Evolutionary conservation across 768 basidiomycete genomes (phyloP), one percentile per base, ranked within the genome.

Genomic region (Suillus paluster): DNA sequence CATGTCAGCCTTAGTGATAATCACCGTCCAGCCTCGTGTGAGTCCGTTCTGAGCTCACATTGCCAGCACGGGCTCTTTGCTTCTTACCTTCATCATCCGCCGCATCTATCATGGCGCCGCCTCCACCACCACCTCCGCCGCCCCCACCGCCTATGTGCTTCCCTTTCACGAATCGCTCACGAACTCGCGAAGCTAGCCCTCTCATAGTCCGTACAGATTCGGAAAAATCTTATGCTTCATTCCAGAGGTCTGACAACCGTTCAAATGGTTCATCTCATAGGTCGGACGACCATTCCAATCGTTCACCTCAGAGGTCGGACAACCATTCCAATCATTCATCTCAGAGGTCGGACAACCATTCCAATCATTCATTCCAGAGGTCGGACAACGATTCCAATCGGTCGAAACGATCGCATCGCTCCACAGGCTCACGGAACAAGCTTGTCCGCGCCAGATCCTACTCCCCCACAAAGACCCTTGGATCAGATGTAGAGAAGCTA

Each of bases 141-240:
- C 85, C 55, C 0, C 73, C 82, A 0, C 85, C 85, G 8, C 84
- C 85, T 17, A 80, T 86, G 62, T 89, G 87, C 65, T 80, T 88
- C 34, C 87, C 87, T 4, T 89, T 86, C 73, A 69, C 68, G 0
- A 76, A 67, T 61, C 71, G 58, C 27, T 6, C 73, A 2, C 75
- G 60, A 34, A 66, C 67, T 59, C 70, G 68, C 50, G 65, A 71
- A 59, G 66, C 73, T 2, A 75, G 70, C 50, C 73, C 75, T 0
- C 71, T 76, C 66, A 60, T 68, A 19, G 23, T 25, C n/a, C 75
- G 75, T 44, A 66, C 57, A 39, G 60, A 80, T 78, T 64, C 75
- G 54, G 73, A 81, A 77, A 67, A 86, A 82, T 75, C 79, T 74
- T 66, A 80, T 75, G 64, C 77, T 77, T 34, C 81, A 75, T 69